Evolutionary conservation across 1,139 yeast species (phyloP), one percentile per base, ranked within the genome.

Genomic region (Entelexis sorbosivorans): DNA sequence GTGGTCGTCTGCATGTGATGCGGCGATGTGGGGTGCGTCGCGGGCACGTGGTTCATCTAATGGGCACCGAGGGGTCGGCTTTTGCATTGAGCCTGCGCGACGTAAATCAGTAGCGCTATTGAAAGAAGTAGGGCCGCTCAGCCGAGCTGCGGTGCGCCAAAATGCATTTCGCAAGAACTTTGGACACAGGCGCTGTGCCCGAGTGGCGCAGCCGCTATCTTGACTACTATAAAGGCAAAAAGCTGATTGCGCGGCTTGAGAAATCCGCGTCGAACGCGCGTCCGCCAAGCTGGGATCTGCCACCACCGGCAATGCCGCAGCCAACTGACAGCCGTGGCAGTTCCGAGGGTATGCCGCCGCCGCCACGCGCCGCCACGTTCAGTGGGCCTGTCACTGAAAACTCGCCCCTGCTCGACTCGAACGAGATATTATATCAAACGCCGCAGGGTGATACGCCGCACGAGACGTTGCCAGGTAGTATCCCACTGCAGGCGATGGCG

Each of bases 121-220:
- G 6, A 22, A 22, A 28, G 13, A 1, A 5, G 4, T 5, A 13
- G 29, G 34, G 44, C 35, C 44, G 17, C 34, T 40, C 44, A 29
- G 44, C 44, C 17, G 3, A 17, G 35, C 44, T 29, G 34, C 13
- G 6, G 34, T 39, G 33, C 14, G 35, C 35, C 11, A 4, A 36
- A 29, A 54, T 54, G 57, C 57, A 54, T 22, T 54, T 54, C 38
- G 54, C 52, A 4, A 52, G 49, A 48, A 54, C 57, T 7, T 49
- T 56, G 29, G 56, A 49, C 3, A 57, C 56, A 14, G 55, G 52
- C 10, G 38, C 50, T 3, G 85, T 85, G 7, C 95, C 95, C 1
- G 96, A 87, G 65, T 87, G 96, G 96, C 74, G 79, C 59, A 79
- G 77, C 54, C 88, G 82, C 63, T 87, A 88, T 61, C 70, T 88